Evolutionary conservation across 2,329 filamentous ascomycete species (phyloP).

Genomic region (Colletotrichum sp.): DNA sequence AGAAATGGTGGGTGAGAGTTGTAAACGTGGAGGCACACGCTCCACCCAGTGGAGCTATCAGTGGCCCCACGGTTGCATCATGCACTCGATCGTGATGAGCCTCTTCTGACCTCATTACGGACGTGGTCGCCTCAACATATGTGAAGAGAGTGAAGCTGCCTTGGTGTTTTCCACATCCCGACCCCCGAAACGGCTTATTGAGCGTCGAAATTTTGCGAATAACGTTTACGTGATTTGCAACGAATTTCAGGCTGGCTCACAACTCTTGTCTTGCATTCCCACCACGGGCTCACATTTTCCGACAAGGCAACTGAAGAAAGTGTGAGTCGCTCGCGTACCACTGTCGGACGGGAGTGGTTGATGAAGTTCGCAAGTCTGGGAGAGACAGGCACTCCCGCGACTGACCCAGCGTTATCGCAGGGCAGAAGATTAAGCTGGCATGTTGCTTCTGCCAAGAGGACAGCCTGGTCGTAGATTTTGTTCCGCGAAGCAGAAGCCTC

Average conservation of each 20-base stretch:
- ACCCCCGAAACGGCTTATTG: background rate
- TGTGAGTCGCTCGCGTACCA: background rate
- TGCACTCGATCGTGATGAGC: background rate
- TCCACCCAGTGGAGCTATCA: background rate
- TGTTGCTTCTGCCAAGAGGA: background rate
- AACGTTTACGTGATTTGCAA: background rate
- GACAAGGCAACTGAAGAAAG: background rate
- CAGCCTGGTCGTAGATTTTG: background rate
- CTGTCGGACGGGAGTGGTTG: background rate
- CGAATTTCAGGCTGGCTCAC: background rate
- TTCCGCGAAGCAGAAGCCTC: background rate
- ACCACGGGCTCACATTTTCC: fast-evolving
- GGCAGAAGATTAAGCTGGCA: background rate
- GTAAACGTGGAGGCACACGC: background rate
- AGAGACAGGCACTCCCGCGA: fast-evolving
- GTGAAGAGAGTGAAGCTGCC: fast-evolving
- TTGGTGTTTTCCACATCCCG: fast-evolving
- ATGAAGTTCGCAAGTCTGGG: background rate
- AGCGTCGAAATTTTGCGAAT: background rate
- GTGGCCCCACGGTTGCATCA: background rate
- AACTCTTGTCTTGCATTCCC: background rate
- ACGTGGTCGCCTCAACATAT: background rate
- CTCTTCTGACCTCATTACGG: background rate
- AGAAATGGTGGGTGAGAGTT: background rate
- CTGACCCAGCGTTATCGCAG: fast-evolving